Conservation (phyloP, 768 basidiomycete genomes). For the Macrocybe gigantea region DNA sequence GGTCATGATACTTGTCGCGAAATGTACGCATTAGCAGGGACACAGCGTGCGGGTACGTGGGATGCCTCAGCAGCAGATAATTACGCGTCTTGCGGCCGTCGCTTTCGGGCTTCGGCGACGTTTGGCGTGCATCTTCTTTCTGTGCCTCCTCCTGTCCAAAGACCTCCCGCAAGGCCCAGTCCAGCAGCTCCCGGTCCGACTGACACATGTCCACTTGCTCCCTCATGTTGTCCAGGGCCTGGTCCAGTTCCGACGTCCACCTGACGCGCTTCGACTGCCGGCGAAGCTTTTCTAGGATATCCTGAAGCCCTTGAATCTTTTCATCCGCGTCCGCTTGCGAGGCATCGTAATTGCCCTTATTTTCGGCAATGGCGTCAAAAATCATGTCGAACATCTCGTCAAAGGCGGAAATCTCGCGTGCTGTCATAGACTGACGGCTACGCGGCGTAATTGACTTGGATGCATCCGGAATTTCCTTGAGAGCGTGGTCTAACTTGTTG, state of each 20-base stretch:
- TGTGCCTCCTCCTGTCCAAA: slow-evolving; percentile 54
- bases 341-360: slow-evolving; percentile 5
- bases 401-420: slow-evolving; percentile 58
- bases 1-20: slow-evolving; percentile 73
- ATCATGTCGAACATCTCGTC: slow-evolving; percentile 73
- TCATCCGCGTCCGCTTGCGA: slow-evolving; percentile 15
- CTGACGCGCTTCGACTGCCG: slow-evolving; percentile 46
- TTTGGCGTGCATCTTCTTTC: slow-evolving; percentile 37
- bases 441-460: no score
- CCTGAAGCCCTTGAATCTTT: slow-evolving; percentile 45
- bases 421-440: slow-evolving; percentile 53
- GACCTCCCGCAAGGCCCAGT: slow-evolving; percentile 67
- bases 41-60: slow-evolving; percentile 70
- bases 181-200: slow-evolving; percentile 64
- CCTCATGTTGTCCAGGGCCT: slow-evolving; percentile 63
- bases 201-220: slow-evolving; percentile 39
- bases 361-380: slow-evolving; percentile 45
- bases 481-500: slow-evolving; percentile 5
- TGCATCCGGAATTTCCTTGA: no score
- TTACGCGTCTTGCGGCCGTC: background rate
- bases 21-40: slow-evolving; percentile 74
- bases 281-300: slow-evolving; percentile 46
- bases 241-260: slow-evolving; percentile 52
- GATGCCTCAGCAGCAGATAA: slow-evolving; percentile 44
- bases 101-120: slow-evolving; percentile 15